A percentile compares a stretch with the other conserved stretches of the same genome.
Evolutionary conservation across 2,329 filamentous ascomycete genomes (phyloP).

Genomic region (Cyclaneusma minus): DNA sequence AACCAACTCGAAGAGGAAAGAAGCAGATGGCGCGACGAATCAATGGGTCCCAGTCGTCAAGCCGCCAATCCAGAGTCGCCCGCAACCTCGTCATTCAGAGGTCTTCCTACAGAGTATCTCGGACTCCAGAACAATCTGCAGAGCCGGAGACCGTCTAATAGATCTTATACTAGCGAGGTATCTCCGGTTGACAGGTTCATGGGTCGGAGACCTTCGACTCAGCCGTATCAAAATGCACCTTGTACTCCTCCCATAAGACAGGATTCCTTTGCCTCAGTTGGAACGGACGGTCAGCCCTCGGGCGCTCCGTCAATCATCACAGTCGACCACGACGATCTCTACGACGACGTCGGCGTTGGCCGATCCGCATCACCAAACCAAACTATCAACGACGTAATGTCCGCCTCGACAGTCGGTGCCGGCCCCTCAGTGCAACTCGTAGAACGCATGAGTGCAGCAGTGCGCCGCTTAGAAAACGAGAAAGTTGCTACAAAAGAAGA

Average conservation of each 20-base stretch:
- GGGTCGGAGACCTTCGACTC: constrained; percentile 12
- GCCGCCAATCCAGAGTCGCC: constrained; percentile 17
- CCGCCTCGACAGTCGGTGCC: constrained; percentile 75
- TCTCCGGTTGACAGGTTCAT: constrained; percentile 9
- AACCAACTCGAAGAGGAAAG: constrained; percentile 51
- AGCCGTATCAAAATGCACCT: no score
- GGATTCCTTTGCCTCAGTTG: constrained; percentile 14
- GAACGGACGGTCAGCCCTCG: constrained; percentile 9
- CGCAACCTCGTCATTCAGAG: constrained; percentile 14
- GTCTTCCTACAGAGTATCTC: constrained; percentile 18
- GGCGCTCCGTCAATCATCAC: constrained; percentile 14
- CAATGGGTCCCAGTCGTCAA: constrained; percentile 7
- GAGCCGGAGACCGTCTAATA: constrained; percentile 13
- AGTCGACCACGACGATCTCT: constrained; percentile 26
- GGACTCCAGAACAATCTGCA: constrained; percentile 21
- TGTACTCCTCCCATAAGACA: constrained; percentile 13
- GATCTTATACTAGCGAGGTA: constrained; percentile 15
- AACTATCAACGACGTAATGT: constrained; percentile 70
- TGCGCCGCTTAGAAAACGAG: constrained; percentile 80
- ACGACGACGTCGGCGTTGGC: constrained; percentile 37
- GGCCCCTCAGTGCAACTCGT: constrained; percentile 91
- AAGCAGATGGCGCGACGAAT: constrained; percentile 37
- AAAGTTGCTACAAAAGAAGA: constrained; percentile 84
- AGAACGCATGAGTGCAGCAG: constrained; percentile 87
- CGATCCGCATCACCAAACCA: constrained; percentile 49